Base-by-base conservation (phyloP, 208 protist species). In the Leishmania amazonensis region DNA sequence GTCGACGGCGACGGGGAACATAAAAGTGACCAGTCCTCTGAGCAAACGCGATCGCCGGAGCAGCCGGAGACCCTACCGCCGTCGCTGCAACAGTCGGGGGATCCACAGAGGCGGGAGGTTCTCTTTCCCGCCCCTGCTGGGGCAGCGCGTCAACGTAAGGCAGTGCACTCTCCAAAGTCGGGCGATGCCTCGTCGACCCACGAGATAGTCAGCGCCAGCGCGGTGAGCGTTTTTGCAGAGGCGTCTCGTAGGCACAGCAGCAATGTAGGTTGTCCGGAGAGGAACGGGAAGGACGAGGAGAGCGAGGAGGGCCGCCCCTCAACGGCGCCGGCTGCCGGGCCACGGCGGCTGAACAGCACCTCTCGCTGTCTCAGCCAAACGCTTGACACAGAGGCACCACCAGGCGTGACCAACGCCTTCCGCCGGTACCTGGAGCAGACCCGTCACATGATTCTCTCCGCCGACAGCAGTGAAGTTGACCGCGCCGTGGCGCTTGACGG, bases 401-500 rank as follows among this genome's bases (percentile, higher is more conserved):
- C 75, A 15, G 75, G 58, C 19, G 75, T 78, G 57, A 65, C 47
- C 19, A 31, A 13, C 4, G 60, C 42, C 47, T 85, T 85, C 38
- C 62, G 76, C 17, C 76, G 40, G 42, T 85, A 85, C 45, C 82
- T 85, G 24, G 77, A 81, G n/a, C 57, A 85, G 21, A 70, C 78
- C 8, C 82, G 82, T 7, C 31, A 79, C 17, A 60, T 40, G 13
- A 76, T 85, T 45, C 51, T 85, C 38, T 64, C 28, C 45, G 35
- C 82, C 19, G 53, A 78, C 31, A 54, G n/a, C 24, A 75, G 62
- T 31, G 82, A 81, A 7, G 60, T 28, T 38, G 82, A 85, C 28
- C 82, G 82, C 54, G 60, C 82, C 49, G 42, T 51, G 7, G 76
- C 62, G 35, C 67, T 88, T 19, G 85, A 88, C 47, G 85, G 60